Base-by-base conservation (phyloP, 371 early-diverging fungal species). In the Apophysomyces trapeziformis region DNA sequence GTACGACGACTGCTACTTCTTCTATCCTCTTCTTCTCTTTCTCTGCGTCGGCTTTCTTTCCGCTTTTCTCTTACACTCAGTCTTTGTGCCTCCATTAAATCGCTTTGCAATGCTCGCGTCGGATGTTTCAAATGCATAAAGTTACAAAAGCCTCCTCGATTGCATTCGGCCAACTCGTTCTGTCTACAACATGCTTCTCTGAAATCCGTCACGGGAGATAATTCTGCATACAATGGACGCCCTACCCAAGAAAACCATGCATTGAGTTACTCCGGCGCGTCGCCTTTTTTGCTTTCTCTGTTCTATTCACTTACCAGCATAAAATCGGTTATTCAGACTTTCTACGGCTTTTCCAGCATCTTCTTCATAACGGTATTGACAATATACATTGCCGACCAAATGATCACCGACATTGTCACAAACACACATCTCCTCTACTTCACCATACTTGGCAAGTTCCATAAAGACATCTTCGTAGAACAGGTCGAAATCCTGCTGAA, bases 351-450 rank as follows among this genome's bases (percentile, higher is more conserved):
- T 94, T 39, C 90, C 90, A 1, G 99, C 98, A 60, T 96, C 94
- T 69, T 95, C 95, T 78, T 97, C 98, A 68, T 87, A 88, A 60
- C 88, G 85, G 76, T 85, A 99, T 70, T 95, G 87, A 60, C 93
- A 93, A 79, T 98, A 99, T n/a, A 99, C 96, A 73, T 99, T 98
- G 14, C 98, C 97, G 18, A 97, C 91, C 54, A 99, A 85, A 73
- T 99, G 99, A 73, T 97, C 96, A 38, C 97, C 97, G n/a, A 95
- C 93, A 75, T 99, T 99, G 78, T 98, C 97, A 75, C 98, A 98
- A 16, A 98, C 92, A 61, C 92, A 89, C 91, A 99, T 91, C 67
- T 96, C 96, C 76, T 96, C 95, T 11, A 98, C 87, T 74, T 97
- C 95, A 38, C 97, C 99, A 84, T 96, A 98, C 76, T 93, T 95